These are phyloP conservation scores for Cetraspora pellucida DNA, from an alignment of 192 early-diverging fungal genomes.

Conservation along the genomic window DNA sequence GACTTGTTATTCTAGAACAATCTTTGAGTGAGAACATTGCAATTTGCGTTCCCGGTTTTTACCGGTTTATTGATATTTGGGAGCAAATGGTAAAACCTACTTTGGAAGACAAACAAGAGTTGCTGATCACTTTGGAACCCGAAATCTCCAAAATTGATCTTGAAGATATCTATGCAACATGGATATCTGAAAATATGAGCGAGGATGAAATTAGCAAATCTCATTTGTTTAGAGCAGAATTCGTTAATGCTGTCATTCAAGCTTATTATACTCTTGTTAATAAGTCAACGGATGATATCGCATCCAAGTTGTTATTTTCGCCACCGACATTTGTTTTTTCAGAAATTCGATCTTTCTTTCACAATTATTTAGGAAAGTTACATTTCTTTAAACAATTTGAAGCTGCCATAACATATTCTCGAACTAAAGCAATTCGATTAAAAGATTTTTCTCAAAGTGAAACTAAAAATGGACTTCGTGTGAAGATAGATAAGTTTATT, in stretches of 20 bases:
- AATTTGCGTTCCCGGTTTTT: conserved; percentile 35
- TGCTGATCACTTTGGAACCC: neutral
- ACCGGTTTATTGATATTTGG: conserved; percentile 29
- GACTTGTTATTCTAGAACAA: conserved; percentile 30
- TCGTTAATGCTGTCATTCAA: conserved; percentile 2
- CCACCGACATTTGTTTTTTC: conserved; percentile 26
- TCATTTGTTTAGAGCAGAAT: neutral
- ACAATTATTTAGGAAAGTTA: conserved; percentile 33
- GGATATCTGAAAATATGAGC: neutral
- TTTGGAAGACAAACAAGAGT: neutral
- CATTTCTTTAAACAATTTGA: conserved; percentile 41
- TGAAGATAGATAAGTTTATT: conserved; percentile 25
- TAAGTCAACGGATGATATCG: neutral
- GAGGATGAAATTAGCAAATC: neutral
- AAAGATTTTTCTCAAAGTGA: conserved; percentile 28
- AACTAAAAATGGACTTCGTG: neutral
- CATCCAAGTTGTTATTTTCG: conserved; percentile 21
- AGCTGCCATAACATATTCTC: conserved; percentile 27
- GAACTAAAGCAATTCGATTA: conserved; percentile 10
- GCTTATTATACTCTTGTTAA: conserved; percentile 3
- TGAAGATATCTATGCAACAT: conserved; percentile 14
- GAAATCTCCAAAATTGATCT: conserved; percentile 8
- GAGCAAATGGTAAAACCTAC: conserved; percentile 7
- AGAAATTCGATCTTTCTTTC: conserved; percentile 10
- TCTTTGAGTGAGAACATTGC: conserved; percentile 36